These are phyloP conservation scores for Physaria fendleri DNA, from an alignment of 345 rosid species.

Conservation along the genomic window DNA sequence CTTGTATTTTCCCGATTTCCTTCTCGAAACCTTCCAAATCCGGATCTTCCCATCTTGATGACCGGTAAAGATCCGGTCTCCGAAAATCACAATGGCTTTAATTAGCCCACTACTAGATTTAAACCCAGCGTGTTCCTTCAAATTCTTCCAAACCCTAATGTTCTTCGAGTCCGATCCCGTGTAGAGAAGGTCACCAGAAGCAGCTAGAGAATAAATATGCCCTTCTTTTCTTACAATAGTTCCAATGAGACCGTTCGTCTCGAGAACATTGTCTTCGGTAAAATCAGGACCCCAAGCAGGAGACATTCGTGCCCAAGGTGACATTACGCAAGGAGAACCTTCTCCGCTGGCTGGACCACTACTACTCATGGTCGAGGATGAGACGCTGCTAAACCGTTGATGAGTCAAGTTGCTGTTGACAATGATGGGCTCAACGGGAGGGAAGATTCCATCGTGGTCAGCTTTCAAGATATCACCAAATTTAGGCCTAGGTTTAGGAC, in stretches of 20 bases:
- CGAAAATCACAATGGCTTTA: constrained; percentile 38
- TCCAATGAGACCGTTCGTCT: constrained; percentile 44
- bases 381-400: constrained; percentile 36
- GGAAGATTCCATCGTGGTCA: constrained; percentile 34
- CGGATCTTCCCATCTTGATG: constrained; percentile 68
- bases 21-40: constrained; percentile 48
- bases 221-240: constrained; percentile 65
- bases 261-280: constrained; percentile 20
- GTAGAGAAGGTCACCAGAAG: constrained; percentile 51
- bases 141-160: constrained; percentile 64
- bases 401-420: constrained; percentile 15
- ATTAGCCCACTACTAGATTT: constrained; percentile 58
- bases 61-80: constrained; percentile 49
- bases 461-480: constrained; percentile 46
- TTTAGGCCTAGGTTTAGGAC: constrained; percentile 34
- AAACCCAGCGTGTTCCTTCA: constrained; percentile 51
- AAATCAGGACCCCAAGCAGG: constrained; percentile 29
- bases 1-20: constrained; percentile 34
- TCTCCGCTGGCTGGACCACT: constrained; percentile 41
- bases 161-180: constrained; percentile 72
- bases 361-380: constrained; percentile 31
- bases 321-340: constrained; percentile 46
- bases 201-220: constrained; percentile 58
- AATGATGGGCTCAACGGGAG: constrained; percentile 15
- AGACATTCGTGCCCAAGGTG: constrained; percentile 59